These are phyloP conservation scores for Hypomyces perniciosus DNA, from an alignment of 2,329 filamentous ascomycete species.

Conservation along the genomic window DNA sequence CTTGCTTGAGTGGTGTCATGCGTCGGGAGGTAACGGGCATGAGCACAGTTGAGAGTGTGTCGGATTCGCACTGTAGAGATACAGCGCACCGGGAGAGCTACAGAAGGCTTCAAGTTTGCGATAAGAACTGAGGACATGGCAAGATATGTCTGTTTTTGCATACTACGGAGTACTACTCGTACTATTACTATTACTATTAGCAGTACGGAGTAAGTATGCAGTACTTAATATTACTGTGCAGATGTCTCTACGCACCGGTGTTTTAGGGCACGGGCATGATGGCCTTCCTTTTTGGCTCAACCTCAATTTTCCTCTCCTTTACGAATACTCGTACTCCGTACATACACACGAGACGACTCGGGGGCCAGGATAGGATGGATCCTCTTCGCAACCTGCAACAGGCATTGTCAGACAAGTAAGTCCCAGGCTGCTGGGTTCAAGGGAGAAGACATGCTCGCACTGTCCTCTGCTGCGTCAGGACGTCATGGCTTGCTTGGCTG, in stretches of 20 bases:
- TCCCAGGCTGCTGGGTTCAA: no score
- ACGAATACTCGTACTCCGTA: background rate
- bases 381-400: no score
- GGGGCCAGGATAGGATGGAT: no score
- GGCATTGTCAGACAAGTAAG: no score
- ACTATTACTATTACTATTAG: no score
- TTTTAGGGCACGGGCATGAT: no score
- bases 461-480: slow-evolving; percentile 3
- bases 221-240: no score
- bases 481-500: slow-evolving; percentile 4
- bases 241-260: no score
- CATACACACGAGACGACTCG: no score
- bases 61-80: background rate
- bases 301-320: background rate
- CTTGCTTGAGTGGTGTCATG: slow-evolving; percentile 3
- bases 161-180: no score
- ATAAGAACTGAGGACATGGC: background rate
- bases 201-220: no score
- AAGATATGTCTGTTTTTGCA: background rate
- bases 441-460: background rate
- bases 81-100: background rate
- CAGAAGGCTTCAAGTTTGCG: slow-evolving; percentile 2
- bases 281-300: background rate
- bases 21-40: slow-evolving; percentile 1
- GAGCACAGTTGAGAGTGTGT: background rate